Evolutionary conservation across 495 filamentous ascomycete species (phyloP).

Genomic region (Haplographium delicatum): DNA sequence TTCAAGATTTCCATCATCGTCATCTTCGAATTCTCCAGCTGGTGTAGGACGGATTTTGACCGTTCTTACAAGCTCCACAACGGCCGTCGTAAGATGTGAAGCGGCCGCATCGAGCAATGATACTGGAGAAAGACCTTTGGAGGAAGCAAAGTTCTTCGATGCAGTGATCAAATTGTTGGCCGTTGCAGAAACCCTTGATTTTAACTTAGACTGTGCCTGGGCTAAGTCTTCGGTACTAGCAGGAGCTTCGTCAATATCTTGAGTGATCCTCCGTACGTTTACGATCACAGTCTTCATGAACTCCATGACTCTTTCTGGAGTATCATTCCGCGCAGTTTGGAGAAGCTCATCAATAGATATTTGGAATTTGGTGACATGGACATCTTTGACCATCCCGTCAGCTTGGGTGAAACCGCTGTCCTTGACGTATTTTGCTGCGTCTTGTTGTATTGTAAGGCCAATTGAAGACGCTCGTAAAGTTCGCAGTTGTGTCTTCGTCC

Average conservation of each 20-base stretch:
- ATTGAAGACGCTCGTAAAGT: conserved; percentile 75
- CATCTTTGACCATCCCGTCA: conserved; percentile 77
- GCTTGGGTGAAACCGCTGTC: conserved; percentile 67
- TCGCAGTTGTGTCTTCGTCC: conserved; percentile 78
- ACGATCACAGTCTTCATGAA: conserved; percentile 78
- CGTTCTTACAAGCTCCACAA: conserved; percentile 76
- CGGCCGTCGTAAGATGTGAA: conserved; percentile 78
- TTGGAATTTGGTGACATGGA: conserved; percentile 93
- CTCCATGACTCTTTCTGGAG: conserved; percentile 65
- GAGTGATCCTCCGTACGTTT: conserved; percentile 71
- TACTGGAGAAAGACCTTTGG: conserved; percentile 86
- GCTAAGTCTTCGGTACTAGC: conserved; percentile 39
- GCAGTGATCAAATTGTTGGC: conserved; percentile 95
- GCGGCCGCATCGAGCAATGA: conserved; percentile 91
- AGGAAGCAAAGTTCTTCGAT: conserved; percentile 78
- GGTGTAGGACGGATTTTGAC: conserved; percentile 80
- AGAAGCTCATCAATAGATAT: conserved; percentile 90
- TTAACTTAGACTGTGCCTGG: conserved; percentile 61
- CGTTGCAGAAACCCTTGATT: conserved; percentile 75
- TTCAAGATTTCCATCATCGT: conserved; percentile 56
- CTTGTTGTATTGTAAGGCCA: conserved; percentile 61
- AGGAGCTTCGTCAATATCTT: conserved; percentile 62
- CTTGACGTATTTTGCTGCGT: conserved; percentile 56
- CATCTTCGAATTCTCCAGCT: conserved; percentile 67
- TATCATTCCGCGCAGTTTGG: conserved; percentile 65